Evolutionary conservation across 2,329 filamentous ascomycete species (phyloP), one percentile per base, ranked within the genome.

Genomic region (Penicillium freii): DNA sequence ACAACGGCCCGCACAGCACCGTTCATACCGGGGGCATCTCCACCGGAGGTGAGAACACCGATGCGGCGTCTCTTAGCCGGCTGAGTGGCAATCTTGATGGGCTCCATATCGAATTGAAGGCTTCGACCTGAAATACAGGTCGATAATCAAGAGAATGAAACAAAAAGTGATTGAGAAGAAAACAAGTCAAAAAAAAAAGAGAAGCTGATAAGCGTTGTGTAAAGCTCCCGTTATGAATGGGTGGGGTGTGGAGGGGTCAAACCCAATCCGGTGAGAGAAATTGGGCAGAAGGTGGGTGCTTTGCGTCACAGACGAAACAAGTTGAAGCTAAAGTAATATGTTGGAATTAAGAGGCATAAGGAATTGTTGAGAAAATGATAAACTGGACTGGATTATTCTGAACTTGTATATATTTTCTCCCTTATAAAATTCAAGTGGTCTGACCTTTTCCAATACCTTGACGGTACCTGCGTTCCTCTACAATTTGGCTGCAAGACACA

Each of bases 11-110:
- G 86, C 38, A 97, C 91, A 36, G 90, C 90, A 60, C 87, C 91
- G 76, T 94, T 96, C 92, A 97, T 97, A 73, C 92, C 92, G 2
- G 91, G 92, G 64, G 91, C 91, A 82, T 97, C 92, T 71, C 92
- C 92, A 71, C 92, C 92, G 66, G 90, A 95, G 71, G 92, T 97
- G 88, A 97, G 91, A 75, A 97, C 87, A 64, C 88, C 92, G 73
- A 97, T 93, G 63, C 84, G 80, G 71, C 85, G 84, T 73, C 82
- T 83, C 72, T 80, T 81, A 64, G 76, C 72, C 61, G 71, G 71
- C 46, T 69, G 43, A 55, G 64, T 58, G 65, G 75, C 74, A 54
- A 72, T 71, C 44, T 63, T 63, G 17, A 44, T 23, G 48, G 63
- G 57, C 36, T 66, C 64, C 63, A 67, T 66, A 44, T 55, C 56